A percentile compares a stretch with the other conserved stretches of the same genome.
Conservation (phyloP, 2,329 filamentous ascomycete species). For the Fusarium anthophilum region DNA sequence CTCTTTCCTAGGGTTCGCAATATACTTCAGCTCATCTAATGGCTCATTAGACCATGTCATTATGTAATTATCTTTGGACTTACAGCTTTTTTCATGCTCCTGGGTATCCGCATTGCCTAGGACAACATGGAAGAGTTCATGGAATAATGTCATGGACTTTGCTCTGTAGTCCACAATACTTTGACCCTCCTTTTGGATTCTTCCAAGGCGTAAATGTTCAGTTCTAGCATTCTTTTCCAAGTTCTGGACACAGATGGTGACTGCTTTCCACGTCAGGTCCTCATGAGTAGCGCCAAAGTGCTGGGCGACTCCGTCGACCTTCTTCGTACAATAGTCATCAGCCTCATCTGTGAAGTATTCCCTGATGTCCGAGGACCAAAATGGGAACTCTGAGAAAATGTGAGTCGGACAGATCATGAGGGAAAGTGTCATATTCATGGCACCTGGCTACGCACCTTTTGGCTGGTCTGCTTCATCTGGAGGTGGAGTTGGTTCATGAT, state of each 20-base stretch:
- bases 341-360: not conserved
- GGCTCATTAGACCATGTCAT: fast-evolving
- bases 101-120: not conserved
- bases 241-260: not conserved
- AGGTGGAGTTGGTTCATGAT: not conserved
- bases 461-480: not conserved
- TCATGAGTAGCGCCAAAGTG: not conserved
- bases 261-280: fast-evolving
- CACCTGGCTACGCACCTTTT: not conserved
- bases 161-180: not conserved
- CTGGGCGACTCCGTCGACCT: not conserved
- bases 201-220: not conserved
- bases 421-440: not conserved
- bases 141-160: not conserved
- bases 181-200: fast-evolving
- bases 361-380: not conserved
- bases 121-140: not conserved
- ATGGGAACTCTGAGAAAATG: not conserved
- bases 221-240: fast-evolving
- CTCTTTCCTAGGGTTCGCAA: not conserved
- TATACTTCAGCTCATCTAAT: not conserved
- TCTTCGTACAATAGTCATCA: not conserved
- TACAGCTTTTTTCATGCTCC: not conserved
- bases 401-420: fast-evolving
- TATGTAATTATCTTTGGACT: not conserved